Conservation (phyloP, 2,329 filamentous ascomycete species). For the Endocalyx cinctus region DNA sequence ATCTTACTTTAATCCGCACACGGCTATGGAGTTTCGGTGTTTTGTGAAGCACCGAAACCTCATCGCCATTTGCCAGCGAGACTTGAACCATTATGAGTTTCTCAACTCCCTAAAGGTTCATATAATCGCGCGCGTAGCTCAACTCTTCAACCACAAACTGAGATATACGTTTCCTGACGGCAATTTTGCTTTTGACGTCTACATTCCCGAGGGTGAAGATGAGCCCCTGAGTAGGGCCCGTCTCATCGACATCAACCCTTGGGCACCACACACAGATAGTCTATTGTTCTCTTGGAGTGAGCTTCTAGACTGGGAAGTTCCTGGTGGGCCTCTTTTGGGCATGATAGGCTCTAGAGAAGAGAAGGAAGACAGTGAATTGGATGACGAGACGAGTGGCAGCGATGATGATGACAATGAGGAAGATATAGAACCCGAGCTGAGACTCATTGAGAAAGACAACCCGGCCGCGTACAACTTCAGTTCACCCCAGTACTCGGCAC, state of each 20-base stretch:
- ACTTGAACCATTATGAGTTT: constrained; percentile 87
- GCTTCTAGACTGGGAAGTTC: constrained; percentile 67
- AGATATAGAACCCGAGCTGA: constrained; percentile 67
- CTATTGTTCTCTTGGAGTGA: constrained; percentile 88
- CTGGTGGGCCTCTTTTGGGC: constrained; percentile 52
- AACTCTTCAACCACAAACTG: constrained; percentile 73
- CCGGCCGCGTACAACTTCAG: constrained; percentile 84
- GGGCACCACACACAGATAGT: constrained; percentile 84
- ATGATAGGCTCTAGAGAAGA: constrained; percentile 37
- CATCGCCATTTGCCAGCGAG: constrained; percentile 80
- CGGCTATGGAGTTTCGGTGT: constrained; percentile 89
- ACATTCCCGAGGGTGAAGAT: constrained; percentile 65
- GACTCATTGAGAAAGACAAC: constrained; percentile 78
- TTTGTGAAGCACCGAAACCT: constrained; percentile 82
- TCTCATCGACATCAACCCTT: constrained; percentile 92
- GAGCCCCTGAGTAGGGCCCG: constrained; percentile 68
- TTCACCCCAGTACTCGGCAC: constrained; percentile 84
- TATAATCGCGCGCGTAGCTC: constrained; percentile 63
- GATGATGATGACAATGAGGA: constrained; percentile 44
- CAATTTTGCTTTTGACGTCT: constrained; percentile 87
- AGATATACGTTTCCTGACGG: constrained; percentile 76
- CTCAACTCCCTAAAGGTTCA: constrained; percentile 59
- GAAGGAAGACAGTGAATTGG: constrained; percentile 31
- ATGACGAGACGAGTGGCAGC: constrained; percentile 26
- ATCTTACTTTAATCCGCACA: constrained; percentile 83